Base-by-base conservation (phyloP, 2,329 filamentous ascomycete species). In the Celoporthe dispersa region DNA sequence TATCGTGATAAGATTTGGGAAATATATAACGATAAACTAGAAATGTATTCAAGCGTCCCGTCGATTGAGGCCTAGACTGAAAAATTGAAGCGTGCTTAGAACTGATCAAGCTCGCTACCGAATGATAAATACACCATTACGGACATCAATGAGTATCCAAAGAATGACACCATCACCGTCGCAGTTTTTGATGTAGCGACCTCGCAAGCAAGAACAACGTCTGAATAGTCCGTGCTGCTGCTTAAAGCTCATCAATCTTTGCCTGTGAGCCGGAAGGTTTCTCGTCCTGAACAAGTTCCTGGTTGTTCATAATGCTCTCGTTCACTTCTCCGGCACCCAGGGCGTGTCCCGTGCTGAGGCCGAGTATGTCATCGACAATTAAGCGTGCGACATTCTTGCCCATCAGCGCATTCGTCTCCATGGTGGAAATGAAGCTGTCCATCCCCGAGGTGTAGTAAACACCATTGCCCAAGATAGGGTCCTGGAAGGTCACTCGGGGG, bases 361-460 rank as follows among this genome's bases (percentile, higher is more conserved):
- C 79, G 73, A 79, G 76, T 79, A 85, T 88, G 66, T 87, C 87
- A 75, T 94, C 88, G 0, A 90, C 84, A 61, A 95, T 84, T 67
- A 96, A 81, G 73, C 85, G 86, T 11, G 93, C 93, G 28, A 96
- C 90, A 77, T 96, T 96, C 86, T 88, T 93, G 0, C 96, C 96
- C 89, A 96, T 96, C 74, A 98, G 80, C 1, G 93, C 92, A 78
- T 91, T 97, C 8, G 96, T 98, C 84, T 99, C 96, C 96, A 99
- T 98, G 0, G 94, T 97, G 12, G 92, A 96, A 74, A 98, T 97
- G 78, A 99, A 98, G 74, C 91, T 91, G 81, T 98, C 95, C 59
- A 98, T 97, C 2, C 88, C 90, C 14, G 88, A 89, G 0, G 90
- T 91, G 77, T 92, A 92, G 80, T 90, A 96, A 19, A 95, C 76